Evolutionary conservation across 2,329 filamentous ascomycete species (phyloP).

Genomic region (Aspergillus ochraceoroseus): DNA sequence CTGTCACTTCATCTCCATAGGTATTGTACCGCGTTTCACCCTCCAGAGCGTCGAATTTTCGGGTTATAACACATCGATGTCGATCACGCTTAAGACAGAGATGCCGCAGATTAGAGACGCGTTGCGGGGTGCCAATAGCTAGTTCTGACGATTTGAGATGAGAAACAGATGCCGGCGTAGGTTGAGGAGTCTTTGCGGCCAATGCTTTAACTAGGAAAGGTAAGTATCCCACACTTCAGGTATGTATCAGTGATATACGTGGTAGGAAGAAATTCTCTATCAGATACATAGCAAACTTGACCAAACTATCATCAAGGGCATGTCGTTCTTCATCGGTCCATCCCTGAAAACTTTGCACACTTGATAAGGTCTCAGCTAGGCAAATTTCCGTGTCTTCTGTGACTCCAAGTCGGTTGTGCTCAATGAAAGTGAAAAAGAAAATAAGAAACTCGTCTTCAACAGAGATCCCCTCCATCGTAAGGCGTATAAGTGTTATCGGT

Average conservation of each 20-base stretch:
- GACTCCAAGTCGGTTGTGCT: neutral
- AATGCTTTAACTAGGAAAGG: conserved; percentile 1
- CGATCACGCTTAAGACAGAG: conserved; percentile 6
- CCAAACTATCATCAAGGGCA: conserved; percentile 5
- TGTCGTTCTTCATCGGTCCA: conserved; percentile 4
- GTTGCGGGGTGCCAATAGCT: conserved; percentile 1
- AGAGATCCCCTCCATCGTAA: neutral
- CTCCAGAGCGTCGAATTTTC: conserved; percentile 2
- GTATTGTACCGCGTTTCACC: neutral
- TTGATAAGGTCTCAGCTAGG: too few relatives aligned
- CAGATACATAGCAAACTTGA: conserved; percentile 1
- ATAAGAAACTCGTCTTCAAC: conserved; percentile 2
- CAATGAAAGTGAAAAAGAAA: conserved; percentile 1
- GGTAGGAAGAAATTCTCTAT: conserved; percentile 3
- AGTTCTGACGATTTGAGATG: neutral
- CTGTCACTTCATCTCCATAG: conserved; percentile 11
- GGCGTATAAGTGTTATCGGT: neutral
- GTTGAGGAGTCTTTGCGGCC: conserved; percentile 5
- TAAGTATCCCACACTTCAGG: neutral
- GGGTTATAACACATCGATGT: conserved; percentile 8
- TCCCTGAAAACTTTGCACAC: neutral
- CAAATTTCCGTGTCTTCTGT: neutral
- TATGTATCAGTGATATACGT: neutral
- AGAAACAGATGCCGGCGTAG: conserved; percentile 5
- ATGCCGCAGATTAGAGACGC: neutral